Percentiles rank a stretch among this genome's conserved stretches.
phyloP scores from a whole-genome alignment of 2,329 filamentous ascomycete species.

The Pseudocercospora crystallina region DNA sequence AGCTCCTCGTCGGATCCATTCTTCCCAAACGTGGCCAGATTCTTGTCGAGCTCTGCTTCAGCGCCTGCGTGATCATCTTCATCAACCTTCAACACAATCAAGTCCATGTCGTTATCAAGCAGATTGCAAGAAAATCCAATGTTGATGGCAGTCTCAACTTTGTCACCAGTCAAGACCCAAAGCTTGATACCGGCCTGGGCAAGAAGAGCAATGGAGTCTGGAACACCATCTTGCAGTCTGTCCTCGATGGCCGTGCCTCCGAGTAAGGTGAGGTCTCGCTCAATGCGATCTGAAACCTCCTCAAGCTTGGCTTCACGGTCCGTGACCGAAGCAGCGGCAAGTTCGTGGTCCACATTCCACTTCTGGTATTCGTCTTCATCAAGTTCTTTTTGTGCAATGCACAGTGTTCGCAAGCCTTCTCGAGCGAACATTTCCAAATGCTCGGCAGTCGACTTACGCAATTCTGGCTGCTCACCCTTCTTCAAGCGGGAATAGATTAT shows the following conservation, averaged over 20 bases:
- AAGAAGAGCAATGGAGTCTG: slow-evolving; percentile 88
- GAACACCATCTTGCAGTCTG: slow-evolving; percentile 92
- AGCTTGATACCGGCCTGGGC: slow-evolving; percentile 95
- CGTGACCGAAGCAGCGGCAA: slow-evolving; percentile 78
- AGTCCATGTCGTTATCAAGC: slow-evolving; percentile 95
- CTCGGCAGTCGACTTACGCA: slow-evolving; percentile 80
- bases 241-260: slow-evolving; percentile 98
- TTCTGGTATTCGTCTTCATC: slow-evolving; percentile 76
- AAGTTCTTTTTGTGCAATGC: slow-evolving; percentile 81
- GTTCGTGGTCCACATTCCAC: slow-evolving; percentile 86
- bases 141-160: slow-evolving; percentile 99
- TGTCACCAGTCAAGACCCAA: slow-evolving; percentile 97
- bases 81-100: slow-evolving; percentile 83
- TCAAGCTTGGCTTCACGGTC: slow-evolving; percentile 93
- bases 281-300: slow-evolving; percentile 82
- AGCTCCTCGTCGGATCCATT: slow-evolving; percentile 86
- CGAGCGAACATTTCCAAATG: slow-evolving; percentile 96
- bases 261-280: slow-evolving; percentile 81
- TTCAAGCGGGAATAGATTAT: slow-evolving; percentile 92
- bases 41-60: slow-evolving; percentile 70
- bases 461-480: slow-evolving; percentile 78
- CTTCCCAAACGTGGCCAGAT: slow-evolving; percentile 71
- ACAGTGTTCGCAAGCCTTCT: slow-evolving; percentile 91
- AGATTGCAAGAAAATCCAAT: slow-evolving; percentile 99
- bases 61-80: slow-evolving; percentile 68